A percentile compares a stretch with the other conserved stretches of the same genome.
Conservation (phyloP, 352 stramenopile genomes). For the Phytopythium vexans region DNA sequence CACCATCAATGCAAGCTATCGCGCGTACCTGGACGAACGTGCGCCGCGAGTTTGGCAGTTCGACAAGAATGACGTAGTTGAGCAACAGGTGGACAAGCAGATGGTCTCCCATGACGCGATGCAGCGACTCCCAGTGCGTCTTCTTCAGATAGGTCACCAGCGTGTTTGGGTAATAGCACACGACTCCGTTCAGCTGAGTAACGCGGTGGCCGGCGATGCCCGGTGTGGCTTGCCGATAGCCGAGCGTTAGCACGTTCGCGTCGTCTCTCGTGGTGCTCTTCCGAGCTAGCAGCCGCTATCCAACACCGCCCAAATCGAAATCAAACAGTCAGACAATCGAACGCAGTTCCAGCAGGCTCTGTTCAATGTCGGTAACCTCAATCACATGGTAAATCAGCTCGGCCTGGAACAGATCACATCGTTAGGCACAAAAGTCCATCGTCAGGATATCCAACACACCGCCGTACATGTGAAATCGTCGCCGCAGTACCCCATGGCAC, state of each 20-base stretch:
- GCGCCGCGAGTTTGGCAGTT: slow-evolving; percentile 18
- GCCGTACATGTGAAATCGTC: slow-evolving; percentile 30
- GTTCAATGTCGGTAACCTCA: slow-evolving; percentile 12
- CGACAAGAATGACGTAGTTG: slow-evolving; percentile 56
- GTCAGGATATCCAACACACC: not conserved
- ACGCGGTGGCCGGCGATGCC: slow-evolving; percentile 45
- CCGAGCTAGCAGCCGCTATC: slow-evolving; percentile 34
- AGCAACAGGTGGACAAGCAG: slow-evolving; percentile 63
- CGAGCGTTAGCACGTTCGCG: slow-evolving; percentile 63
- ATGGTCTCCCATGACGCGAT: slow-evolving; percentile 59
- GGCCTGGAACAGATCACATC: slow-evolving; percentile 18
- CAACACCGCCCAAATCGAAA: not conserved
- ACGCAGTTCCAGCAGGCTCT: not conserved
- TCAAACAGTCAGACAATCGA: not conserved
- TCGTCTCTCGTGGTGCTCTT: slow-evolving; percentile 39
- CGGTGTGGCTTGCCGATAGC: slow-evolving; percentile 51
- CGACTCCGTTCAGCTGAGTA: slow-evolving; percentile 50
- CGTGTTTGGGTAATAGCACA: slow-evolving; percentile 78
- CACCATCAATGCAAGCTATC: not conserved
- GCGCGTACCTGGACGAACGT: slow-evolving; percentile 57
- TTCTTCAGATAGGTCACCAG: slow-evolving; percentile 60
- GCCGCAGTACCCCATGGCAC: slow-evolving; percentile 28
- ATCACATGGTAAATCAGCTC: slow-evolving; percentile 53
- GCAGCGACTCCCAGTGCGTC: slow-evolving; percentile 43
- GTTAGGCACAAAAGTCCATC: not conserved